phyloP scores from a whole-genome alignment of 2,329 filamentous ascomycete species.

The Trichocomaceae sp. region DNA sequence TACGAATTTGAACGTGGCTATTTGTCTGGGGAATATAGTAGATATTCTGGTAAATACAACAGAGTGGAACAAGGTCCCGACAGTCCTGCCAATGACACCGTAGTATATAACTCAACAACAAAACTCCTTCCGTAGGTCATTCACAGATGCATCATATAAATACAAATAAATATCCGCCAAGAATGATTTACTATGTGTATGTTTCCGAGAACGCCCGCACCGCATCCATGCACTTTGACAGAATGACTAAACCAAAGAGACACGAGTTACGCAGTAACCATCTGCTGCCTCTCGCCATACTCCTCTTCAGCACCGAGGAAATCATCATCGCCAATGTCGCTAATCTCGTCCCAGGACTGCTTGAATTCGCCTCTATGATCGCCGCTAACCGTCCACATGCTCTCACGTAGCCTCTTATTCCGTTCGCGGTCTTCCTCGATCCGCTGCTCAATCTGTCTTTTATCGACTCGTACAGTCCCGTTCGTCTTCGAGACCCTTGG shows the following conservation, averaged over 20 bases:
- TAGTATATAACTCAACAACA: not conserved
- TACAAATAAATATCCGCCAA: not conserved
- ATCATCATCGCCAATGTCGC: slow-evolving; percentile 83
- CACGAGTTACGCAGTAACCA: slow-evolving; percentile 25
- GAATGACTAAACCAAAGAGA: not conserved
- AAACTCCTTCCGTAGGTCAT: not conserved
- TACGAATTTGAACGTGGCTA: not conserved
- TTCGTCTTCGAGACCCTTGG: slow-evolving; percentile 27
- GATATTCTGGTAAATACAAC: not conserved
- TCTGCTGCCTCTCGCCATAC: slow-evolving; percentile 47
- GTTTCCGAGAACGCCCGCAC: slow-evolving; percentile 1
- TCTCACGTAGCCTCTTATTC: slow-evolving; percentile 85
- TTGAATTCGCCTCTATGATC: slow-evolving; percentile 65
- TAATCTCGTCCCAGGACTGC: slow-evolving; percentile 79
- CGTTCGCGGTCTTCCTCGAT: slow-evolving; percentile 95
- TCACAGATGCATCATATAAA: not conserved
- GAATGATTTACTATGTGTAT: not conserved
- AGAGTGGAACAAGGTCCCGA: too few relatives aligned
- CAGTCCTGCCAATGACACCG: not conserved
- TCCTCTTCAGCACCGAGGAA: slow-evolving; percentile 72
- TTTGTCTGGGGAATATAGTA: not conserved
- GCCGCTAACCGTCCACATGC: slow-evolving; percentile 79
- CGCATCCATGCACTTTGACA: slow-evolving; percentile 1
- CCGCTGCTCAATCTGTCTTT: slow-evolving; percentile 84
- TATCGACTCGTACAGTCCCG: slow-evolving; percentile 56